Evolutionary conservation across 140 eudicot species (phyloP).

Genomic region (Flaveria floridana): DNA sequence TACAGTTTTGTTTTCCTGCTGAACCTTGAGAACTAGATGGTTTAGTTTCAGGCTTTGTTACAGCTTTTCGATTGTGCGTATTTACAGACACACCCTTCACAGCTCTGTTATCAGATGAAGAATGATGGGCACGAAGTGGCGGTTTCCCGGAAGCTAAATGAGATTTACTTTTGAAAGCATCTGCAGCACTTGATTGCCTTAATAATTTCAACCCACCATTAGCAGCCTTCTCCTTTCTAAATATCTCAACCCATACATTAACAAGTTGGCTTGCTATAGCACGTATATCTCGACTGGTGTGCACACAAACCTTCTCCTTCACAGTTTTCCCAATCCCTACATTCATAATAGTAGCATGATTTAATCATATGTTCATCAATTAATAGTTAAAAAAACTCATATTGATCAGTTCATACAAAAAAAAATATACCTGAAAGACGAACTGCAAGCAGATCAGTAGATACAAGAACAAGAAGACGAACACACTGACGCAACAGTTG

Average conservation of each 20-base stretch:
- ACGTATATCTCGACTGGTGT: constrained; percentile 97
- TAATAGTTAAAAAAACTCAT: background rate
- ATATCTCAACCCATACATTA: constrained; percentile 83
- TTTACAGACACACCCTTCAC: constrained; percentile 39
- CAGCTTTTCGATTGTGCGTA: constrained; percentile 40
- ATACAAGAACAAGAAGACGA: constrained; percentile 93
- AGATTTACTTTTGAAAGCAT: constrained; percentile 59
- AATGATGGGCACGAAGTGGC: constrained; percentile 53
- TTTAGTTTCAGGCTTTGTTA: constrained; percentile 44
- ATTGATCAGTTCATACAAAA: constrained; percentile 6
- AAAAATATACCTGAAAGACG: constrained; percentile 72
- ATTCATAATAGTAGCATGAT: constrained; percentile 19
- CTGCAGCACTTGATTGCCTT: constrained; percentile 54
- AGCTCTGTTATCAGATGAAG: constrained; percentile 41
- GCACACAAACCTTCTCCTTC: constrained; percentile 95
- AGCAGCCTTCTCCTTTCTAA: constrained; percentile 89
- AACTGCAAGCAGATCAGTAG: constrained; percentile 86
- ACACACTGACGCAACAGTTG: constrained; percentile 98
- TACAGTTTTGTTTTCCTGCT: constrained; percentile 42
- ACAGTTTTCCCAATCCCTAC: constrained; percentile 93
- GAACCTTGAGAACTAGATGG: constrained; percentile 67
- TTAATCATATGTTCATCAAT: background rate
- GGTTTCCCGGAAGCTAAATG: constrained; percentile 56
- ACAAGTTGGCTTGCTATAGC: constrained; percentile 98
- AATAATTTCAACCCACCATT: constrained; percentile 58